Evolutionary conservation across 129 eudicot species (phyloP), one percentile per base, ranked within the genome.

Genomic region (Helichrysum umbraculigerum): DNA sequence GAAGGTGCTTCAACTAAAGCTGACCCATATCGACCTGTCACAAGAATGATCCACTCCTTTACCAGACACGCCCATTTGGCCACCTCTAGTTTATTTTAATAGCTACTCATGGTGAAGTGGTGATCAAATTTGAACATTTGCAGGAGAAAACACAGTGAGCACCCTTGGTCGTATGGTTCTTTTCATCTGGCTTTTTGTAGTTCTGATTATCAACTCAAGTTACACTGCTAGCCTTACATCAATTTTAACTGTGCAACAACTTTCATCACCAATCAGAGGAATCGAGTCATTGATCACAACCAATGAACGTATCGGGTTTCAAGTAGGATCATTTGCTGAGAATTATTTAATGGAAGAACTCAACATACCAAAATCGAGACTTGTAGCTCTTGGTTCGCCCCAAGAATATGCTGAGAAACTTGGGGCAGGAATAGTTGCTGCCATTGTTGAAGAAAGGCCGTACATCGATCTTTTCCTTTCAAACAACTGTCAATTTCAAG

Each of bases 181-280:
- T 35, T 81, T 94, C 57, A 82, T 87, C 58, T 94, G 99, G 99
- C 84, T 94, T 2, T 94, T 94, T 35, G 97, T 91, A 59, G 97
- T 94, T 68, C 70, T 94, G 37, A 89, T 94, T 42, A 85, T 94
- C 52, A 92, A 74, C 73, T 94, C 99, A 28, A 91, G 99, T 89
- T 94, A 94, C 77, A 91, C 98, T 3, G 98, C 98, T n/a, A 94
- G 97, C 84, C 71, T 94, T 84, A 94, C 98, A 6, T 94, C 98
- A 4, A 87, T 91, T 52, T 86, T 94, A 66, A 94, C 99, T 0
- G 99, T 94, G 16, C 96, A 94, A 69, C 97, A 91, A 80, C 86
- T 94, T 58, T 72, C 90, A 17, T 87, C 97, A 2, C 83, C 93
- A 12, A 89, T 94, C 22, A 89, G 66, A 79, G 99, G 97, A 59